phyloP scores from a whole-genome alignment of 495 filamentous ascomycete genomes.

The Hyaloscypha variabilis region DNA sequence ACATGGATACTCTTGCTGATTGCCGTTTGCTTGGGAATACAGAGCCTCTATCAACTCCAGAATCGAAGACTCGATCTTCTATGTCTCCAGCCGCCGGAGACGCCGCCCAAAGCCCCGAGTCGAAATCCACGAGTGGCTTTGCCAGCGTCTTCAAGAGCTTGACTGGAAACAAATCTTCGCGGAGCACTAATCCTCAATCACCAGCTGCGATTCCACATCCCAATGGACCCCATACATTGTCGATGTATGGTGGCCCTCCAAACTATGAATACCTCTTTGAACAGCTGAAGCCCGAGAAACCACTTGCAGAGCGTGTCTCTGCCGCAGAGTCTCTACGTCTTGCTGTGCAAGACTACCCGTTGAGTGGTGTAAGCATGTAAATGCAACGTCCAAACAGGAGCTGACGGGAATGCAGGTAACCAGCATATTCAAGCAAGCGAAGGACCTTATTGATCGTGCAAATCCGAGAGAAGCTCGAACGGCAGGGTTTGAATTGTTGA shows the following conservation, averaged over 20 bases:
- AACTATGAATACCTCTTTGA: constrained; percentile 44
- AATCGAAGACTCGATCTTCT: constrained; percentile 24
- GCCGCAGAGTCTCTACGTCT: constrained; percentile 58
- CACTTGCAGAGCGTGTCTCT: constrained; percentile 51
- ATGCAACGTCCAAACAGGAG: not conserved
- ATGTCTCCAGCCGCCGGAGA: constrained; percentile 62
- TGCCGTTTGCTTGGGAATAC: not conserved
- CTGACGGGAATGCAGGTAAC: constrained; percentile 24
- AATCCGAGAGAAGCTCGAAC: constrained; percentile 55
- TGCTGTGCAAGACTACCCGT: constrained; percentile 58
- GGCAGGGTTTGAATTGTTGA: constrained; percentile 64
- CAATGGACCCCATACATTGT: constrained; percentile 30
- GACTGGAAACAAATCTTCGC: constrained; percentile 44
- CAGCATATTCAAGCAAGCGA: constrained; percentile 63
- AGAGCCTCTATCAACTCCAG: constrained; percentile 8
- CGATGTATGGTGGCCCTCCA: constrained; percentile 43
- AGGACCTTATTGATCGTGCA: constrained; percentile 61
- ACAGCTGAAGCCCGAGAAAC: constrained; percentile 31
- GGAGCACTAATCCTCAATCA: constrained; percentile 36
- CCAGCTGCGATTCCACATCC: constrained; percentile 33
- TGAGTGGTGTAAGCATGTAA: constrained; percentile 46
- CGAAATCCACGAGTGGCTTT: constrained; percentile 48
- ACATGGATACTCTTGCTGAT: constrained; percentile 3
- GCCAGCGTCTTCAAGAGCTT: constrained; percentile 60
- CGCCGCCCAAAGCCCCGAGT: constrained; percentile 51